Percentiles rank a stretch among this genome's conserved stretches.
Evolutionary conservation across 495 filamentous ascomycete genomes (phyloP).

Genomic region (Penicillium verhagenii): DNA sequence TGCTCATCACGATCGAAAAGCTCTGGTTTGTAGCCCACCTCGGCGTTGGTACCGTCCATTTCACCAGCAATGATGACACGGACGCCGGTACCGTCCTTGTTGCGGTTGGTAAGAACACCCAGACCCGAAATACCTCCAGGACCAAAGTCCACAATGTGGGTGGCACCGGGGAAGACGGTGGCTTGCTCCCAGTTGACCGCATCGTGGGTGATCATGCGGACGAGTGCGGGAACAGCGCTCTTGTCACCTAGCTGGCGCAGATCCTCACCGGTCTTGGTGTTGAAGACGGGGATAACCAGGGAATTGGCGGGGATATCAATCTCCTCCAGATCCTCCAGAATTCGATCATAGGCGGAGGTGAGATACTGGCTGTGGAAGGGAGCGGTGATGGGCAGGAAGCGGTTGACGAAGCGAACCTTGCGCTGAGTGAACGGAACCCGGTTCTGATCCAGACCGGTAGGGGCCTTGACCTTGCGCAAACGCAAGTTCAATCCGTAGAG

Average conservation of each 20-base stretch:
- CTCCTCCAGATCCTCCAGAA: slow-evolving; percentile 83
- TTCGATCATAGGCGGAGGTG: slow-evolving; percentile 69
- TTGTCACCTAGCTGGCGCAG: slow-evolving; percentile 61
- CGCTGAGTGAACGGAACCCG: slow-evolving; percentile 91
- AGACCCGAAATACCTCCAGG: slow-evolving; percentile 95
- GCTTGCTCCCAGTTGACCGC: slow-evolving; percentile 93
- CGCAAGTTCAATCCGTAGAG: slow-evolving; percentile 94
- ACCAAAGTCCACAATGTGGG: slow-evolving; percentile 94
- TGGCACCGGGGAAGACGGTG: slow-evolving; percentile 82
- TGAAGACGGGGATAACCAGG: slow-evolving; percentile 78
- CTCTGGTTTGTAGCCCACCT: slow-evolving; percentile 96
- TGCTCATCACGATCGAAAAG: slow-evolving; percentile 94
- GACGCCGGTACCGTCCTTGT: slow-evolving; percentile 96
- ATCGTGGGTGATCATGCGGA: slow-evolving; percentile 91
- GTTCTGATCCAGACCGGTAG: slow-evolving; percentile 94
- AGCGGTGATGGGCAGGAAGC: slow-evolving; percentile 95
- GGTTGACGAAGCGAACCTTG: slow-evolving; percentile 93
- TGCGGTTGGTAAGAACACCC: slow-evolving; percentile 94
- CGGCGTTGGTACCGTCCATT: slow-evolving; percentile 82
- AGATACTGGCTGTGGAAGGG: slow-evolving; percentile 98
- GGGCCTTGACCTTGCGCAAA: slow-evolving; percentile 92
- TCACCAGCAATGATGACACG: slow-evolving; percentile 90
- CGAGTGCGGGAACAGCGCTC: slow-evolving; percentile 74
- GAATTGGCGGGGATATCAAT: slow-evolving; percentile 65
- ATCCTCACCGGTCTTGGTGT: slow-evolving; percentile 84